Percentiles rank a stretch among this genome's conserved stretches.
These are phyloP conservation scores for Telfairia occidentalis DNA, from an alignment of 331 rosid genomes.

Conservation along the genomic window DNA sequence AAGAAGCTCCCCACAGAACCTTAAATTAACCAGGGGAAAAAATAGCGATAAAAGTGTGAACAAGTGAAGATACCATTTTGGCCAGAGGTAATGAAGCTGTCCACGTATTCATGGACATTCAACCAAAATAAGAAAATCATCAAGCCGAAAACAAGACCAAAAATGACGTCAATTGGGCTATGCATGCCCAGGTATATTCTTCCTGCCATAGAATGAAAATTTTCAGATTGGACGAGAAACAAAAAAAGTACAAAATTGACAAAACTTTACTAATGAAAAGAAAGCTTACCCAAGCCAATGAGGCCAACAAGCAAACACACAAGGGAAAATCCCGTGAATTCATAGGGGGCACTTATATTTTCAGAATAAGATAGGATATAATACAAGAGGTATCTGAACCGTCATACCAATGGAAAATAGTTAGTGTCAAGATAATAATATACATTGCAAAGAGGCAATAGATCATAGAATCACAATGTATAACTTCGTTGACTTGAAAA, in stretches of 20 bases:
- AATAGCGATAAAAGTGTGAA: not conserved
- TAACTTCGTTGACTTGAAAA: not conserved
- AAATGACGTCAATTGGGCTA: slow-evolving; percentile 58
- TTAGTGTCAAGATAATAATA: slow-evolving; percentile 20
- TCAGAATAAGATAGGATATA: slow-evolving; percentile 50
- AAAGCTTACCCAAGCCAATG: slow-evolving; percentile 65
- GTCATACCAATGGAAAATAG: slow-evolving; percentile 21
- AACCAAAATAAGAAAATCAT: slow-evolving; percentile 71
- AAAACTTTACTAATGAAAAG: slow-evolving; percentile 1
- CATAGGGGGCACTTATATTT: slow-evolving; percentile 36
- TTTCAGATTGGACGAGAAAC: slow-evolving; percentile 15
- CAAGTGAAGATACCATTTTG: slow-evolving; percentile 59
- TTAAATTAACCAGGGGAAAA: not conserved
- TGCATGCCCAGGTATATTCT: slow-evolving; percentile 96
- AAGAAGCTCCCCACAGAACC: not conserved
- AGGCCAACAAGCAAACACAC: slow-evolving; percentile 57
- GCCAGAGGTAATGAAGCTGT: slow-evolving; percentile 59
- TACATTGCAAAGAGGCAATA: slow-evolving; percentile 10
- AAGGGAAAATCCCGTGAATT: slow-evolving; percentile 43
- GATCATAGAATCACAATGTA: not conserved
- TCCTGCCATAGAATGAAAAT: slow-evolving; percentile 38
- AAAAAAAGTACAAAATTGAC: slow-evolving; percentile 13
- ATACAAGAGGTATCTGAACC: slow-evolving; percentile 72
- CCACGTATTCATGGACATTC: slow-evolving; percentile 41
- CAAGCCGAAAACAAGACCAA: slow-evolving; percentile 57